Percentiles rank a stretch among this genome's conserved stretches.
phyloP scores from a whole-genome alignment of 2,329 filamentous ascomycete genomes.

The Colletotrichum lini region DNA sequence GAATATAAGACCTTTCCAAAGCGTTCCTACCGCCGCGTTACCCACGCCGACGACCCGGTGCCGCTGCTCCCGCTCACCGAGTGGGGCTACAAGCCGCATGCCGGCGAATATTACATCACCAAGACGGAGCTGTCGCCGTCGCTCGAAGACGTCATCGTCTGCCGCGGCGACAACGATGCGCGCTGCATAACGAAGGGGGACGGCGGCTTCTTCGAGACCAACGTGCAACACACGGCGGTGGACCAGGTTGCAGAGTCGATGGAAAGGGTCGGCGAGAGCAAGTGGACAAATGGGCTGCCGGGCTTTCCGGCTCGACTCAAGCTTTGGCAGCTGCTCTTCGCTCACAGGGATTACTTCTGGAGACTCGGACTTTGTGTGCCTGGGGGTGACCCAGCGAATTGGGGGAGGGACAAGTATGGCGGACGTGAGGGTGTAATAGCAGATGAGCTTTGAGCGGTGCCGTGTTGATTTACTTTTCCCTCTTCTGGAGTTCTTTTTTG shows the following conservation, averaged over 20 bases:
- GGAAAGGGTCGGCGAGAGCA: not conserved
- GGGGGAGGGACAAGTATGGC: slow-evolving; percentile 66
- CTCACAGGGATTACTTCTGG: slow-evolving; percentile 98
- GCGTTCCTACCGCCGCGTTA: slow-evolving; percentile 80
- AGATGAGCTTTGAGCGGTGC: slow-evolving; percentile 30
- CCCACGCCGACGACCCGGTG: slow-evolving; percentile 89
- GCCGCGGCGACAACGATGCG: slow-evolving; percentile 79
- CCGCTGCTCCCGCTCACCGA: slow-evolving; percentile 87
- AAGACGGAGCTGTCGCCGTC: slow-evolving; percentile 79
- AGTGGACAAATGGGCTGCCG: slow-evolving; percentile 61
- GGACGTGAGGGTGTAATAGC: slow-evolving; percentile 36
- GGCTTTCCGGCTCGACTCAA: slow-evolving; percentile 74
- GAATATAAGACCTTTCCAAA: slow-evolving; percentile 49
- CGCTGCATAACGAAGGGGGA: slow-evolving; percentile 78
- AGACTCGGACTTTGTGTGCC: slow-evolving; percentile 90
- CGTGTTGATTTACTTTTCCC: not conserved
- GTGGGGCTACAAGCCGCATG: slow-evolving; percentile 90
- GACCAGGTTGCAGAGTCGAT: slow-evolving; percentile 26
- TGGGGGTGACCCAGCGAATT: slow-evolving; percentile 79
- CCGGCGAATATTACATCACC: slow-evolving; percentile 88
- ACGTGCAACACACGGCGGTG: slow-evolving; percentile 44
- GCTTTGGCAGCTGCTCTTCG: slow-evolving; percentile 94
- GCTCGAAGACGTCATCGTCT: slow-evolving; percentile 77
- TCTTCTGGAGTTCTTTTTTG: not conserved
- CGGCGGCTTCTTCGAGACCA: slow-evolving; percentile 49